Evolutionary conservation across 768 basidiomycete genomes (phyloP), one percentile per base, ranked within the genome.

Genomic region (Tylopilus intermedius): DNA sequence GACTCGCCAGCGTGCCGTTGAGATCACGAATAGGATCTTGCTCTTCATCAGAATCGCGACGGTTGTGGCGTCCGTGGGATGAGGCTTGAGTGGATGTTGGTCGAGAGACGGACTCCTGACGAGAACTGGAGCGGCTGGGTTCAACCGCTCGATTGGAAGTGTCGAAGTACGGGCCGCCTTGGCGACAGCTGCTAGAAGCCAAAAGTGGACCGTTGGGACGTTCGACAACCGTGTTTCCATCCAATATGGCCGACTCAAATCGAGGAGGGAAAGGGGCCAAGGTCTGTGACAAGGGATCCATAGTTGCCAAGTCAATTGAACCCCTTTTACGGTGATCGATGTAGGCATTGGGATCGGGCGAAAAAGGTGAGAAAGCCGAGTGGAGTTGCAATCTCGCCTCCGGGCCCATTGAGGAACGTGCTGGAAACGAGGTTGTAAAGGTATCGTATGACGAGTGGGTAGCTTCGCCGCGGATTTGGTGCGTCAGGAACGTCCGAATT

Each of bases 1-100:
- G 78, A 65, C 83, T 88, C 32, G 88, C 86, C 37, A 91, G 74
- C 27, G 84, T 88, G 21, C 85, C 84, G 60, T 87, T 90, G 48
- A 91, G 67, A 67, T 89, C 87, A 37, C 80, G 79, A 58, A 90
- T 77, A 29, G 66, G 47, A 53, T 84, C 83, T 15, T 76, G 73
- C 45, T 80, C 80, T 53, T 71, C 64, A 44, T 58, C 58, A 47
- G 56, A 35, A 52, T 64, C 58, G 52, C 61, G 67, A 46, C 62
- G 57, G 38, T 48, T 55, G 27, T 53, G 57, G 6, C 50, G 59
- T 33, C 62, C 63, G 26, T 64, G 63, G 24, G 65, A 60, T 22
- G 61, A 63, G 38, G 65, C 64, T 46, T 76, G 74, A 7, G 80
- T 77, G 15, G 83, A 83, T 3, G 73, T 62, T 33, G 81, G 79